Evolutionary conservation across 768 basidiomycete genomes (phyloP), one percentile per base, ranked within the genome.

Genomic region (Kwoniella bestiolae): DNA sequence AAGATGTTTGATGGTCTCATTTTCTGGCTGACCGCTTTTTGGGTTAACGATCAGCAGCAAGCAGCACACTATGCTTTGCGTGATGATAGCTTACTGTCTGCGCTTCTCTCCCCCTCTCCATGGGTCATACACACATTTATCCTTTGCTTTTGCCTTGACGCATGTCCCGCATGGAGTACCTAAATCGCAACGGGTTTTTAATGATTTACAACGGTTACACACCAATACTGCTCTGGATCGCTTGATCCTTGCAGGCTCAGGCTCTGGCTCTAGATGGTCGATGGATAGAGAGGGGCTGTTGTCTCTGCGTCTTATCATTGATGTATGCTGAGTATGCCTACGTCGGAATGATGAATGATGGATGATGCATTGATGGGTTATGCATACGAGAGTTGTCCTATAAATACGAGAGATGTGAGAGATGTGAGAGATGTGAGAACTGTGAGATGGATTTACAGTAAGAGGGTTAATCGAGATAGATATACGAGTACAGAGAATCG

Each of bases 131-230:
- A 35, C 41, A 32, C 62, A 63, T 18, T 41, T 56, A 29, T 35
- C 53, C 29, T 47, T 53, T 34, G 31, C 53, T 35, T 51, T 63
- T 29, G 62, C 62, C 29, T 56, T 63, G 7, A 56, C 44, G 29
- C 62, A 63, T 28, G 25, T 47, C 3, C 28, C 52, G 29, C 62
- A 63, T 14, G 62, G 62, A 47, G 8, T 56, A 18, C 23, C 45
- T 16, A 63, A 28, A 56, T 63, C 62, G 34, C 62, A 63, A 21
- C 45, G 38, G 12, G 62, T 63, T 21, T 63, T 63, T 14, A 63
- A 45, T 32, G 62, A 45, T 56, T 63, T 63, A 56, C 62, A 63
- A 23, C 62, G 35, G 41, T 44, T 56, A 26, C 62, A 63, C 14
- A 63, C 62, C 21, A 63, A 44, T 4, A 63, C 53, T 1, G 62